A percentile compares a stretch with the other conserved stretches of the same genome.
Conservation (phyloP, 495 filamentous ascomycete genomes). For the Penicillium argentinense region DNA sequence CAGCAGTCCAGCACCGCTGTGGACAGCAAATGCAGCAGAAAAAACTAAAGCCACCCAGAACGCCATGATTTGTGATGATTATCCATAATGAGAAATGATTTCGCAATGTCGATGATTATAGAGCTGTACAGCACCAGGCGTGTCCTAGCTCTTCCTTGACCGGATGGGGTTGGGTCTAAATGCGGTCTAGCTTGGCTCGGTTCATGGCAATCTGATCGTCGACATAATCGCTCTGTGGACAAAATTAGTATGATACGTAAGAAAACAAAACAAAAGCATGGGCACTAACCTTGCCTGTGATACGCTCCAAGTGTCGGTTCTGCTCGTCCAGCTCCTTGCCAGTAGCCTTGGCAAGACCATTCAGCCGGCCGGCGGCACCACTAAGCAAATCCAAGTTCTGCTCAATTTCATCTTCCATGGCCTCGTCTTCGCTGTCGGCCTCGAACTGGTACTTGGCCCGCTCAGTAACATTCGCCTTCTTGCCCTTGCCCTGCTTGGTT, state of each 20-base stretch:
- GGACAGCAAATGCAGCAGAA: constrained; percentile 6
- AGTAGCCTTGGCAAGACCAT: constrained; percentile 66
- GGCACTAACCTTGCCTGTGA: constrained; percentile 64
- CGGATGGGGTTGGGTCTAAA: constrained; percentile 32
- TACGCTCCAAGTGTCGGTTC: constrained; percentile 71
- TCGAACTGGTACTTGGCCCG: constrained; percentile 77
- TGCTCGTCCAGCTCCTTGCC: constrained; percentile 72
- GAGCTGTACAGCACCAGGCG: constrained; percentile 37
- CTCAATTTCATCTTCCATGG: constrained; percentile 73
- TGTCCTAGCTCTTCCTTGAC: constrained; percentile 23
- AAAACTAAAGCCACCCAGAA: constrained; percentile 16
- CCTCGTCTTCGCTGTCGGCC: constrained; percentile 73
- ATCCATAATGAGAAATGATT: constrained; percentile 5
- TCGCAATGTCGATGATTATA: constrained; percentile 14
- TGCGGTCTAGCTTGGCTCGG: constrained; percentile 62
- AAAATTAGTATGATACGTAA: constrained; percentile 10
- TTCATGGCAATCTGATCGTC: constrained; percentile 73
- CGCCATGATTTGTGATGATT: constrained; percentile 22
- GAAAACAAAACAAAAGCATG: neutral
- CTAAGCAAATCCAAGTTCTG: constrained; percentile 60
- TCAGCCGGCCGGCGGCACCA: constrained; percentile 60
- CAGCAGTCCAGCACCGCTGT: neutral
- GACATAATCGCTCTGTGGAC: constrained; percentile 59
- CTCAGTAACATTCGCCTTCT: constrained; percentile 61
- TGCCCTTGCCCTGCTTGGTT: constrained; percentile 30